Conservation (phyloP, 768 basidiomycete species). For the Mycena leptocephala region DNA sequence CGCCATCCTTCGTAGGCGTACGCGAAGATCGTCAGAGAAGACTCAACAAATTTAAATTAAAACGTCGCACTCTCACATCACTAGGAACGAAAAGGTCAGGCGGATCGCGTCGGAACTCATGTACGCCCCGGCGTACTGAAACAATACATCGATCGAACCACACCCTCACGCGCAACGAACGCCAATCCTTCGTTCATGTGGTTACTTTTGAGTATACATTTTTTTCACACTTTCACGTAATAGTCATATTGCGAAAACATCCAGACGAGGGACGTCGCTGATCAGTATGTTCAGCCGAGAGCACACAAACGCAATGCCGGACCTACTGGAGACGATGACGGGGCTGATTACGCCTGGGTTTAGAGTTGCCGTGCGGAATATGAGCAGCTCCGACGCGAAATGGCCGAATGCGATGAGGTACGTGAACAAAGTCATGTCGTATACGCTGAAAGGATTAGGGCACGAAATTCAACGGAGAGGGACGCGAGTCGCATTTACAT, state of each 20-base stretch:
- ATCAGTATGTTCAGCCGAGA: conserved; percentile 30
- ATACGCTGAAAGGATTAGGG: conserved; percentile 71
- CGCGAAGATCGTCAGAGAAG: background rate
- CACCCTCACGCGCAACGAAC: background rate
- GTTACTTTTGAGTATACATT: background rate
- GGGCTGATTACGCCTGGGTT: conserved; percentile 77
- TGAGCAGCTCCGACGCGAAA: conserved; percentile 88
- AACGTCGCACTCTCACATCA: background rate
- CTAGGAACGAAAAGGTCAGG: background rate
- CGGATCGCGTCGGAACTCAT: background rate
- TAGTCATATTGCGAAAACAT: conserved; percentile 89
- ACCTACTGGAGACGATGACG: conserved; percentile 89
- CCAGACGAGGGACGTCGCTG: conserved; percentile 84
- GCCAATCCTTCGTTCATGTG: conserved; percentile 1
- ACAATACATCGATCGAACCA: conserved; percentile 6
- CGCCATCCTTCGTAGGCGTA: too few species aligned
- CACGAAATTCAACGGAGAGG: conserved; percentile 30
- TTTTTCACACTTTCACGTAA: conserved; percentile 68
- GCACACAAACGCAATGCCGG: background rate
- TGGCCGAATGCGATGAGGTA: conserved; percentile 94
- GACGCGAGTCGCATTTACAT: conserved; percentile 63
- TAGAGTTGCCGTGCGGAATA: conserved; percentile 84
- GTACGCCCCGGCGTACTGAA: conserved; percentile 4
- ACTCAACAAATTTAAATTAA: background rate
- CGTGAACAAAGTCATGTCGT: conserved; percentile 90